Base-by-base conservation (phyloP, 2,329 filamentous ascomycete species). In the Colletotrichum sublineola region DNA sequence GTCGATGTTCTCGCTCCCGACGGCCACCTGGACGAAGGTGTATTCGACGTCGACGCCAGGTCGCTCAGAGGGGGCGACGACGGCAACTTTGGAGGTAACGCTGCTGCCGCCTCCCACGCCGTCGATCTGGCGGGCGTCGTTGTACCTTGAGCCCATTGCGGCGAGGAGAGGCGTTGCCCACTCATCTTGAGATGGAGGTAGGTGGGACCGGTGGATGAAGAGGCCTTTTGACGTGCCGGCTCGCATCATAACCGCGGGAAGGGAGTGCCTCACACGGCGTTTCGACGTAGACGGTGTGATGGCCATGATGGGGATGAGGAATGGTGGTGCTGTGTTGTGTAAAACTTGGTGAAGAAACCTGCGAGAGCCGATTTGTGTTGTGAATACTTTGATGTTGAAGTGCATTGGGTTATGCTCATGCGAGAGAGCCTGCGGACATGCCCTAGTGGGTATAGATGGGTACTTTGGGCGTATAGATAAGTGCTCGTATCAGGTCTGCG, bases 201-300 rank as follows among this genome's bases (percentile, higher is more conserved):
- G 84, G 75, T 90, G 80, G 33, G 82, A 80, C 20, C 84, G 80
- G 50, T 90, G 85, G 75, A 92, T 84, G 72, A 92, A 87, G 5
- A 92, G 82, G 18, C 87, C 90, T 70, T 89, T 87, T 5, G 89
- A 91, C 7, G 90, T 92, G 5, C 90, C 90, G 31, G 89, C 89
- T 33, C 90, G 86, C 81, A 91, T 91, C 75, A 90, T 89, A 24
- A 88, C 85, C 12, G 88, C 88, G 4, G 84, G 84, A 2, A 88
- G 74, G 12, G 74, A 70, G 40, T 76, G 74, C 7, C 77, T 75
- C 5, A 68, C 50, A 15, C 64, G 42, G 48, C 68, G 68, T 5
- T 62, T 68, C 15, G 68, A 40, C 3, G 67, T 8, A 2, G 58
- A 40, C 11, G 68, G 58, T 7, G 60, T 61, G 33, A 68, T 56